These are phyloP conservation scores for Medicago arabica DNA, from an alignment of 306 rosid genomes.

Conservation along the genomic window DNA sequence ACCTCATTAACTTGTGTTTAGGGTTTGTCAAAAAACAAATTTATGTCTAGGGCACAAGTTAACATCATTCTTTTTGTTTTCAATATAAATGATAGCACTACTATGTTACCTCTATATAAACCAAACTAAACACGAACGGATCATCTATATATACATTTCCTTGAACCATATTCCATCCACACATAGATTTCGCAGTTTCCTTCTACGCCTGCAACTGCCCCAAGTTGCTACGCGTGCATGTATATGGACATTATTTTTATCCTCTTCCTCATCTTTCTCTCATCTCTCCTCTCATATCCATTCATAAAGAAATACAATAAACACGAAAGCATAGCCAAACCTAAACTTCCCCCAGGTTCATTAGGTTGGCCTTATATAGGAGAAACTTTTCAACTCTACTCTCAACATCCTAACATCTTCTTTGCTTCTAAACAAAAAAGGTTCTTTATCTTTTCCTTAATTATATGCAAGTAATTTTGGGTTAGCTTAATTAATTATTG, in stretches of 20 bases:
- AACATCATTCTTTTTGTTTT: too few species aligned
- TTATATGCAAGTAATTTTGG: too few species aligned
- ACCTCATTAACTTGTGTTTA: too few species aligned
- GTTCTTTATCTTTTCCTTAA: conserved; percentile 25
- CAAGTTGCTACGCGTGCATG: conserved; percentile 22
- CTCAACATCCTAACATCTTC: conserved; percentile 77
- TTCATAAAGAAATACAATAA: conserved; percentile 45
- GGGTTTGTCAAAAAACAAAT: too few species aligned
- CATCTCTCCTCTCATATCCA: conserved; percentile 41
- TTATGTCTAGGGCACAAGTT: too few species aligned
- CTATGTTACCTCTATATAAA: not conserved
- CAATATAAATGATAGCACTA: too few species aligned
- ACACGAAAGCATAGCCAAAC: conserved; percentile 37
- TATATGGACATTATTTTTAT: conserved; percentile 61
- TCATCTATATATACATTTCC: not conserved
- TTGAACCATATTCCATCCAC: not conserved
- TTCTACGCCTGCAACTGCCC: conserved; percentile 17
- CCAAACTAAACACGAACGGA: not conserved
- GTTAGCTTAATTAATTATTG: not conserved
- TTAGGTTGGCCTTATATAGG: conserved; percentile 90
- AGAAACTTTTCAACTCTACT: conserved; percentile 83
- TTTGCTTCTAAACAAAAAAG: conserved; percentile 77
- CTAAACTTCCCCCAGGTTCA: conserved; percentile 88
- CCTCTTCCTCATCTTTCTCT: conserved; percentile 52
- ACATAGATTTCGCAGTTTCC: not conserved